Conservation (phyloP, 139 green algal species). For the Chlamydomonas asymmetrica region DNA sequence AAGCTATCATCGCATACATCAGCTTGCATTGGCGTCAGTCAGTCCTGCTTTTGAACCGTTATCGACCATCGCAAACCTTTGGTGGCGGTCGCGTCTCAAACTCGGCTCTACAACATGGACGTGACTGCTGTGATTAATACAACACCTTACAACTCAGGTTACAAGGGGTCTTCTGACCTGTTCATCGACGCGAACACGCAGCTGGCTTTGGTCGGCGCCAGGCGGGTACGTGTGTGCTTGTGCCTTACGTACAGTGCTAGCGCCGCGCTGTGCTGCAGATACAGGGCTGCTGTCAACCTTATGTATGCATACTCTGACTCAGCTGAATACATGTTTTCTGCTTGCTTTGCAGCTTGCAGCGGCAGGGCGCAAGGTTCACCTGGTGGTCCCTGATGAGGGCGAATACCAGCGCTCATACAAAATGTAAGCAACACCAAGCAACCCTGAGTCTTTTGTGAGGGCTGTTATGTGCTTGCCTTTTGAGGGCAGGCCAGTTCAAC, state of each 20-base stretch:
- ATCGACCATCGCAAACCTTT: background rate
- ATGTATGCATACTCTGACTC: background rate
- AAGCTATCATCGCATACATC: background rate
- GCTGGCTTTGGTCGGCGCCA: constrained; percentile 74
- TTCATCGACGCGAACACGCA: constrained; percentile 93
- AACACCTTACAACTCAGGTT: constrained; percentile 61
- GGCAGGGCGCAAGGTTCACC: constrained; percentile 66
- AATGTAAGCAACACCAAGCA: too few relatives aligned
- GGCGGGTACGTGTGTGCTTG: constrained; percentile 44
- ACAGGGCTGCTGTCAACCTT: too few relatives aligned
- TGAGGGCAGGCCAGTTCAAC: too few relatives aligned
- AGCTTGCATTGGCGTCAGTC: too few relatives aligned
- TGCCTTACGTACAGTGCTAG: background rate
- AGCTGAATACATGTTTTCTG: background rate
- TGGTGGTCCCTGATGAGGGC: constrained; percentile 81
- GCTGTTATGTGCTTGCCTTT: too few relatives aligned
- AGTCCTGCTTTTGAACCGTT: background rate
- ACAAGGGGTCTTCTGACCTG: constrained; percentile 83
- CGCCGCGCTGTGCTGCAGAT: too few relatives aligned
- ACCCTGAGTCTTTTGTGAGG: too few relatives aligned
- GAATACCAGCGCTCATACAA: constrained; percentile 79
- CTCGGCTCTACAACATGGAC: constrained; percentile 1
- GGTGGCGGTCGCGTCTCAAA: background rate
- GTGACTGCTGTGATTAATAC: background rate
- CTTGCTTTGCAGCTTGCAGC: constrained; percentile 51